Base-by-base conservation (phyloP, 2,329 filamentous ascomycete species). In the Xylariaceae sp. region DNA sequence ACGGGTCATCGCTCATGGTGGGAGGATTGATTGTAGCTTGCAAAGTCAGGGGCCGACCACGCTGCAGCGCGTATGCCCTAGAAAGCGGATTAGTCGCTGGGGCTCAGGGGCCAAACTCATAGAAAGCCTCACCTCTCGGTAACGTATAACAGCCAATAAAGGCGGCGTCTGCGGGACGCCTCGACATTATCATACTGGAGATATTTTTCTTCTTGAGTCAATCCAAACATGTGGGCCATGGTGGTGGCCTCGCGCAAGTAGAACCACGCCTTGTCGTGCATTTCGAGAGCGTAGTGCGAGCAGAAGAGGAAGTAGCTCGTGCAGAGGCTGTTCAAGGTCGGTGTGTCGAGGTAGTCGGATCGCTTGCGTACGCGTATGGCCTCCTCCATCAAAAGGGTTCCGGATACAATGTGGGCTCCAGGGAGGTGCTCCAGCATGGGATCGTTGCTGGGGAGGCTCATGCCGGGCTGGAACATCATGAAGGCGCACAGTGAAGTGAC, bases 231-330 rank as follows among this genome's bases (percentile, higher is more conserved):
- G 60, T 83, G 78, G 28, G 80, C 77, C 68, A 93, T 75, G 6
- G 88, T 91, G 1, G 84, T 86, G 6, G 87, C 87, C 69, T 94
- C 89, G 22, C 88, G 83, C 10, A 93, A 74, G 66, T 90, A 84
- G 64, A 85, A 91, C 88, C 89, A 93, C 1, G 88, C 88, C 67
- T 85, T 84, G 56, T 88, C 84, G 66, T 91, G 87, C 66, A 85
- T 77, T 56, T 90, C 87, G 43, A 89, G 73, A 36, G 83, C 86
- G 55, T 87, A 86, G 66, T 87, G 83, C 52, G 85, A 86, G 36
- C 82, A 86, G 61, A 89, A 91, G 22, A 93, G 68, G 67, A 93
- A 91, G 69, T 89, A 90, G 48, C 86, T 90, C n/a, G 87, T 90
- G 53, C 85, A 82, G 12, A 89, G 68, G 42, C 74, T 79, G 60